phyloP scores from a whole-genome alignment of 306 rosid species.

The Prunus dulcis region DNA sequence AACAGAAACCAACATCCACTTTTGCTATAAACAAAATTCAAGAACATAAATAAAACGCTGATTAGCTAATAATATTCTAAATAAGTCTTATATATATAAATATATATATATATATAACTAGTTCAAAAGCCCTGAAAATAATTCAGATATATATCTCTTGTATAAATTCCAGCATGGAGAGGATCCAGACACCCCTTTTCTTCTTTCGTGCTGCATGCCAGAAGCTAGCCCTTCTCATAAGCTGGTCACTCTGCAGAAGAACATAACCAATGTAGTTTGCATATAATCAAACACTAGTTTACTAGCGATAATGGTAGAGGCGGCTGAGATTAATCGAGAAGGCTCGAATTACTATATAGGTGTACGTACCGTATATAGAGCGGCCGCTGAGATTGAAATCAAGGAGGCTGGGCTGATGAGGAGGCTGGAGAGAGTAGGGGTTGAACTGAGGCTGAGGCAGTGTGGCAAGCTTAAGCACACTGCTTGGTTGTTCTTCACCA shows the following conservation, averaged over 20 bases:
- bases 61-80: not conserved
- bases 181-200: not conserved
- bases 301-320: too few species aligned
- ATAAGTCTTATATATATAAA: not conserved
- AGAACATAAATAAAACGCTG: not conserved
- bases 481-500: slow-evolving; percentile 33
- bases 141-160: not conserved
- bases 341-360: not conserved
- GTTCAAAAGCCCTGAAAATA: not conserved
- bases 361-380: slow-evolving; percentile 24
- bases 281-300: not conserved
- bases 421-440: slow-evolving; percentile 35
- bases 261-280: not conserved
- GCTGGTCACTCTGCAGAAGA: not conserved
- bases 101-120: not conserved
- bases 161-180: not conserved
- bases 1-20: too few species aligned
- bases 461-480: slow-evolving; percentile 37
- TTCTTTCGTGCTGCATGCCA: too few species aligned
- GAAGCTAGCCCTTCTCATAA: not conserved
- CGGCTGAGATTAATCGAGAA: too few species aligned
- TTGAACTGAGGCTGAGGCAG: slow-evolving; percentile 14
- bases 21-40: not conserved
- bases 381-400: slow-evolving; percentile 37
- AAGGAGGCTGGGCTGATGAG: slow-evolving; percentile 39